These are phyloP conservation scores for Heterobasidion occidentale DNA, from an alignment of 1,284 basidiomycete genomes.

Conservation along the genomic window DNA sequence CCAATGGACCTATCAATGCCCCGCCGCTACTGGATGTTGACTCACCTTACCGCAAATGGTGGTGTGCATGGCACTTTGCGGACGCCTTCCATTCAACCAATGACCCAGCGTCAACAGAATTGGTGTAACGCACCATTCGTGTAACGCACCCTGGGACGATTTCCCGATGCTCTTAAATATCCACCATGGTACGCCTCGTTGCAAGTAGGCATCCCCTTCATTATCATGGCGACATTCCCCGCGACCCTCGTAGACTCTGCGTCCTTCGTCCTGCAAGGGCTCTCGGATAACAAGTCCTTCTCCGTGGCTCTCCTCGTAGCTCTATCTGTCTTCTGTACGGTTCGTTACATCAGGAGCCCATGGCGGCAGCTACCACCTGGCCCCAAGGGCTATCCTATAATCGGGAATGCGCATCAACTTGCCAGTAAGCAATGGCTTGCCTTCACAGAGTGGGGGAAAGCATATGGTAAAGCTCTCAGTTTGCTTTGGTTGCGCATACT, in stretches of 20 bases:
- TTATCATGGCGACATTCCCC: background rate
- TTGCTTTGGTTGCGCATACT: background rate
- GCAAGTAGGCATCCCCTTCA: background rate
- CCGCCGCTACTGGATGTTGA: too few relatives aligned
- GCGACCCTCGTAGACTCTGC: background rate
- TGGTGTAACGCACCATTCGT: too few relatives aligned
- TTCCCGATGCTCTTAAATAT: too few relatives aligned
- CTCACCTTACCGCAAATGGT: too few relatives aligned
- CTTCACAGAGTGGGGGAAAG: background rate
- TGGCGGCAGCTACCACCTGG: background rate
- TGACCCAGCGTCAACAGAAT: too few relatives aligned
- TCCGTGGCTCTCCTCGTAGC: background rate
- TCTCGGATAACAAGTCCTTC: background rate
- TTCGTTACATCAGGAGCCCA: background rate
- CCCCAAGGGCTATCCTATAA: background rate
- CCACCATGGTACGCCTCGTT: background rate
- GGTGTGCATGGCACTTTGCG: too few relatives aligned
- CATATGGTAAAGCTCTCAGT: background rate
- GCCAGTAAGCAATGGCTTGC: background rate
- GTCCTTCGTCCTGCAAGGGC: background rate
- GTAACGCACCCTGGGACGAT: too few relatives aligned
- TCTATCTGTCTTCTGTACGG: background rate
- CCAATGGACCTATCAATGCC: too few relatives aligned
- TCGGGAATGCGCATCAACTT: background rate
- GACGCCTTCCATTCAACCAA: too few relatives aligned